Evolutionary conservation across 306 rosid species (phyloP), one percentile per base, ranked within the genome.

Genomic region (Corylus avellana): DNA sequence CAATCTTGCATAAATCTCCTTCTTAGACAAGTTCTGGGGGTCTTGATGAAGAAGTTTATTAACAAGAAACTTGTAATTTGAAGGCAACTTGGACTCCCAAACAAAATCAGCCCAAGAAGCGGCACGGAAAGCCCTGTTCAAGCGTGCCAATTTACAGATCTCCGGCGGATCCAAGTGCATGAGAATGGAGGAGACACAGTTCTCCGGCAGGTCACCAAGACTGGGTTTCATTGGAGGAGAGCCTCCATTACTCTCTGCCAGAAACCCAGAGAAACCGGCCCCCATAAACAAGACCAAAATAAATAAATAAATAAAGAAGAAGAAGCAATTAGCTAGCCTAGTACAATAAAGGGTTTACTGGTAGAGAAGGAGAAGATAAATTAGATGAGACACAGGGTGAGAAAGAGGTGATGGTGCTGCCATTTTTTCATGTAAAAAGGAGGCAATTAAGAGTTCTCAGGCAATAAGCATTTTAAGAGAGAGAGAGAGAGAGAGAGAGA

Each of bases 31-130:
- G 12, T 77, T 70, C 10, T 51, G 14, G 11, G 39, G 72, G 50
- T 75, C 32, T 54, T 73, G 74, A 17, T 53, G 80, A 72, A 86
- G 73, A 46, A 87, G 49, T 71, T 84, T 86, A 0, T 71, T 72
- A 39, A 83, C 25, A 35, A 94, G 91, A 68, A 80, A 87, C 71
- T 78, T 84, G 49, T 87, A 91, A 72, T 66, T 78, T 9, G 77
- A 72, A 2, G 98, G 97, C 48, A 94, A 83, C 84, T 88, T 92
- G 47, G 97, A 87, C 39, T 91, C 92, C 98, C 97, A 94, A 0
- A 91, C 58, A 80, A 85, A 92, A 75, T 94, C 95, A 39, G 92
- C 88, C 6, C 78, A 87, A 39, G 98, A 91, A 79, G 98, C 93
- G 50, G 89, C 70, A 12, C 74, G 89, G 50, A 92, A 92, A 75